phyloP scores from a whole-genome alignment of 805 yeast species.

The Metschnikowia drakensbergensis region DNA sequence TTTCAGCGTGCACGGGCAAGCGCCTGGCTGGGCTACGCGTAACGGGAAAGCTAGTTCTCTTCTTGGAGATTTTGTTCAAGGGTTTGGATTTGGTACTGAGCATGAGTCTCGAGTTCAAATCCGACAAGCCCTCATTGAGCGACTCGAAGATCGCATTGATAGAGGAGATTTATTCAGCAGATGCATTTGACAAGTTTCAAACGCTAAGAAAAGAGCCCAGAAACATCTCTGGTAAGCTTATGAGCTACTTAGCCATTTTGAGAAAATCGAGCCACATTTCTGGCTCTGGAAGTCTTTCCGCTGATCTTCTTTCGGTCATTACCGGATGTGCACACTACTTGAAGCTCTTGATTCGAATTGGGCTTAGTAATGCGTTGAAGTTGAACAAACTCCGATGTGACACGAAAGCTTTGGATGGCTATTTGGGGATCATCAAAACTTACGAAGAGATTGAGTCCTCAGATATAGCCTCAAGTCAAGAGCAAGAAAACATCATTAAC shows the following conservation, averaged over 20 bases:
- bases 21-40: slow-evolving; percentile 63
- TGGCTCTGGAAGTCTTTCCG: slow-evolving; percentile 47
- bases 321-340: slow-evolving; percentile 91
- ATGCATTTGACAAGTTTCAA: slow-evolving; percentile 27
- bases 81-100: slow-evolving; percentile 57
- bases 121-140: slow-evolving; percentile 14
- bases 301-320: slow-evolving; percentile 71
- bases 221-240: slow-evolving; percentile 81
- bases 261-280: slow-evolving; percentile 51
- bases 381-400: slow-evolving; percentile 56
- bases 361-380: slow-evolving; percentile 72
- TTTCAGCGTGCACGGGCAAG: slow-evolving; percentile 71
- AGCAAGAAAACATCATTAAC: slow-evolving; percentile 6
- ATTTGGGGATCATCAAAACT: slow-evolving; percentile 50
- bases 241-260: slow-evolving; percentile 80
- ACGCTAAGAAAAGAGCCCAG: slow-evolving; percentile 64
- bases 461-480: slow-evolving; percentile 10
- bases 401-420: slow-evolving; percentile 58
- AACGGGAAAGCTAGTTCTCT: slow-evolving; percentile 67
- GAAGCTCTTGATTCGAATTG: slow-evolving; percentile 76
- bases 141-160: slow-evolving; percentile 14
- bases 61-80: slow-evolving; percentile 70
- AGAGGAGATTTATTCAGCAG: slow-evolving; percentile 24
- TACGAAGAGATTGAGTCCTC: slow-evolving; percentile 20
- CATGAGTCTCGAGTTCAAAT: slow-evolving; percentile 19